These are phyloP conservation scores for Heimioporus retisporus DNA, from an alignment of 1,284 basidiomycete species.

Conservation along the genomic window DNA sequence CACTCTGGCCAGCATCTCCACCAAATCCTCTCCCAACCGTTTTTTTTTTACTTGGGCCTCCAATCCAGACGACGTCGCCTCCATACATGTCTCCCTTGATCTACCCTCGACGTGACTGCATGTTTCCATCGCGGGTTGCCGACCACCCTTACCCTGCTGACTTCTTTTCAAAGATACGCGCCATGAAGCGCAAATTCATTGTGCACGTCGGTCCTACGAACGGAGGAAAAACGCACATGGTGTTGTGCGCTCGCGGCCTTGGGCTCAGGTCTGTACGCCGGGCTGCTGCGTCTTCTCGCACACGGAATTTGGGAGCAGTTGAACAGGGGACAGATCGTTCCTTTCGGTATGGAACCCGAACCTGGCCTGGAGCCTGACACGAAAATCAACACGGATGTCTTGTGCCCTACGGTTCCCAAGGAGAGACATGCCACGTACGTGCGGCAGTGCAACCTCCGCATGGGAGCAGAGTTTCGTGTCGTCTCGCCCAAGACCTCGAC, in stretches of 20 bases:
- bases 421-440: constrained; percentile 60
- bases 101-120: constrained; percentile 44
- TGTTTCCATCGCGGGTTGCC: constrained; percentile 42
- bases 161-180: constrained; percentile 46
- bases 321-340: constrained; percentile 89
- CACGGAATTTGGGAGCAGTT: constrained; percentile 96
- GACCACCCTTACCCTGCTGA: constrained; percentile 51
- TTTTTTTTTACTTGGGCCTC: too few species aligned
- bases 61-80: constrained; percentile 37
- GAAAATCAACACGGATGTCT: constrained; percentile 46
- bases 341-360: constrained; percentile 58
- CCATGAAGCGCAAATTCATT: constrained; percentile 80
- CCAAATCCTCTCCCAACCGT: too few species aligned
- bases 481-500: constrained; percentile 85
- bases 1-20: too few species aligned
- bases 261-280: constrained; percentile 85
- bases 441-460: constrained; percentile 89
- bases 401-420: constrained; percentile 47
- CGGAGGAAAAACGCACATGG: constrained; percentile 96
- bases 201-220: constrained; percentile 99
- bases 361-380: constrained; percentile 35
- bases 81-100: constrained; percentile 26
- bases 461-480: constrained; percentile 91
- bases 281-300: constrained; percentile 92
- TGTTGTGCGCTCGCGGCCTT: constrained; percentile 90